Conservation (phyloP, 2,329 filamentous ascomycete genomes). For the Trichoderma sp. region DNA sequence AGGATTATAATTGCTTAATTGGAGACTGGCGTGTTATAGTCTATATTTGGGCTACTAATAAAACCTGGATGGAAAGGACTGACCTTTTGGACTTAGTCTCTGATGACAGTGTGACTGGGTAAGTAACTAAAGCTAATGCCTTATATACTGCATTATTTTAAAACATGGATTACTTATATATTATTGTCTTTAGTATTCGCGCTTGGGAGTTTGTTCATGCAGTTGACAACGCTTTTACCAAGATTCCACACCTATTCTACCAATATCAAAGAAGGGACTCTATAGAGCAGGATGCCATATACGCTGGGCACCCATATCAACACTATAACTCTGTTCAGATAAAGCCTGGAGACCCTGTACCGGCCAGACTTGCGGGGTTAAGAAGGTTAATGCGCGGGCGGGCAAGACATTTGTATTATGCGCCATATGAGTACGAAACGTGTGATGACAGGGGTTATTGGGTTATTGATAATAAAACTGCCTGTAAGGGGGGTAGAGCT, state of each 20-base stretch:
- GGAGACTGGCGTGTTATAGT: slow-evolving; percentile 10
- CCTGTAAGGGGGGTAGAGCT: slow-evolving; percentile 1
- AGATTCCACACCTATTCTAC: slow-evolving; percentile 5
- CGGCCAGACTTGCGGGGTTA: not conserved
- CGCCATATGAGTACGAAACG: not conserved
- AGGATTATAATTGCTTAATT: not conserved
- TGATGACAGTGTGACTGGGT: not conserved
- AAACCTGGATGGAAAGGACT: not conserved
- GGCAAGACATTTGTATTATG: slow-evolving; percentile 11
- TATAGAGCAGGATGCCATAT: not conserved
- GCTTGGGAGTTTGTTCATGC: not conserved
- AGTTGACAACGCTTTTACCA: not conserved
- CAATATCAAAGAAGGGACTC: not conserved
- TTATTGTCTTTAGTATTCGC: slow-evolving; percentile 1
- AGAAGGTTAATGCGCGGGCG: not conserved
- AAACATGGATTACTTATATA: slow-evolving; percentile 1
- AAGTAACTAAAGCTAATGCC: not conserved
- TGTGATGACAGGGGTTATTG: not conserved
- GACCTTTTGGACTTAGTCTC: not conserved
- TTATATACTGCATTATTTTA: not conserved
- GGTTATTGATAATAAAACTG: not conserved
- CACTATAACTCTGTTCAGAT: not conserved
- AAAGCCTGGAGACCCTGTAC: slow-evolving; percentile 4
- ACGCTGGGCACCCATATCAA: not conserved
- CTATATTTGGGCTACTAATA: slow-evolving; percentile 7